Evolutionary conservation across 2,329 filamentous ascomycete species (phyloP).

Genomic region (Aspergillus brunneoviolaceus): DNA sequence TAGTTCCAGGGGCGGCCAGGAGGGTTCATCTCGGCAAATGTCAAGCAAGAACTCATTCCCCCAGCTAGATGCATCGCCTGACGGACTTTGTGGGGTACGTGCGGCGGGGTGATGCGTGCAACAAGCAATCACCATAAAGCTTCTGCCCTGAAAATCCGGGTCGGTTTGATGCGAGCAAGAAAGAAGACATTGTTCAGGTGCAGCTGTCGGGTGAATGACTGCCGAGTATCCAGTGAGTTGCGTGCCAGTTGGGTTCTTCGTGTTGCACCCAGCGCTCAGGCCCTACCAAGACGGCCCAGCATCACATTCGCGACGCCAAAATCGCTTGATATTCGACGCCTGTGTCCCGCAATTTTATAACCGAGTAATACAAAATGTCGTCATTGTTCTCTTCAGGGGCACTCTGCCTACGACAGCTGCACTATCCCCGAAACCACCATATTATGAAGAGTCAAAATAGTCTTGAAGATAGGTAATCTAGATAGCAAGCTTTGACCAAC

Average conservation of each 20-base stretch:
- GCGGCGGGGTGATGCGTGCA: neutral
- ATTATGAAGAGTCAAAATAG: neutral
- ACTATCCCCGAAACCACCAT: neutral
- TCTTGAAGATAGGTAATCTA: neutral
- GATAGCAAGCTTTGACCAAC: neutral
- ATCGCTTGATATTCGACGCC: neutral
- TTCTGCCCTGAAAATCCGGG: neutral
- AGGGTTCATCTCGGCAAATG: neutral
- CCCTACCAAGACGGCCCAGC: neutral
- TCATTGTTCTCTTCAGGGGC: neutral
- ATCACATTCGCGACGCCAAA: neutral
- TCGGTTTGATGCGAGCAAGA: neutral
- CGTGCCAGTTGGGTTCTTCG: neutral
- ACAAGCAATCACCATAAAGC: neutral
- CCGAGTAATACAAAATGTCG: neutral
- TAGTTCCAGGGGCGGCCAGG: neutral
- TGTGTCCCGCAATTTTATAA: neutral
- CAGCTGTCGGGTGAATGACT: neutral
- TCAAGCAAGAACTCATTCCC: neutral
- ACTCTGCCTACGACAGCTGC: too few species aligned
- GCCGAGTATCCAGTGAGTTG: neutral
- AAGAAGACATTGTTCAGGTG: neutral
- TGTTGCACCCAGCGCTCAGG: neutral
- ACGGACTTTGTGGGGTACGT: neutral
- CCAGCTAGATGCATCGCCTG: neutral